A percentile compares a stretch with the other conserved stretches of the same genome.
phyloP scores from a whole-genome alignment of 2,329 filamentous ascomycete species.

The Ophiocordyceps sinensis region DNA sequence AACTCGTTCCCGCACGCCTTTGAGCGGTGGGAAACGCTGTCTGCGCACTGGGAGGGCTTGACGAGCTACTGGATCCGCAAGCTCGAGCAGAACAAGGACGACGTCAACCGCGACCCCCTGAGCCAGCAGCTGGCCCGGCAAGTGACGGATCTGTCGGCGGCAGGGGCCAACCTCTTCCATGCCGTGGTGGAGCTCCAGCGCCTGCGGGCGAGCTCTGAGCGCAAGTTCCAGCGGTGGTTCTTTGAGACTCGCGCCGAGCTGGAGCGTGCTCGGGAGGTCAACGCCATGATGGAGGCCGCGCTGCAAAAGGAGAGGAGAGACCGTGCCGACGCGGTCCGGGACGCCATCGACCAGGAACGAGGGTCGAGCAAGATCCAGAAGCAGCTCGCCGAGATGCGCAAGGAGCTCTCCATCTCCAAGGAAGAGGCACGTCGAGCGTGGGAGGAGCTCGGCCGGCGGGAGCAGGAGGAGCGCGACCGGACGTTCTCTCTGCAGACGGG shows the following conservation, averaged over 20 bases:
- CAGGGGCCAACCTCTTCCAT: conserved; percentile 92
- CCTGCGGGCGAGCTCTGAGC: conserved; percentile 83
- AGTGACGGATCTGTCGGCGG: conserved; percentile 92
- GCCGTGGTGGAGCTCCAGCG: conserved; percentile 93
- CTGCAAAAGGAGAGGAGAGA: conserved; percentile 62
- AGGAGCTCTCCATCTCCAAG: conserved; percentile 87
- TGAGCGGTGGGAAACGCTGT: conserved; percentile 92
- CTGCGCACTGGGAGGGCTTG: conserved; percentile 94
- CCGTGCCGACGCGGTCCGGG: conserved; percentile 50
- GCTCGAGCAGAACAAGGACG: conserved; percentile 78
- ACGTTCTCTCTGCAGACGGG: conserved; percentile 77
- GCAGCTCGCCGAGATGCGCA: conserved; percentile 75
- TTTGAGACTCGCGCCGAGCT: conserved; percentile 85
- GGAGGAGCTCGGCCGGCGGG: conserved; percentile 88
- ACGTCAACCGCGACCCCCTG: conserved; percentile 68
- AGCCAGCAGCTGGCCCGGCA: conserved; percentile 83
- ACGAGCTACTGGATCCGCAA: conserved; percentile 95
- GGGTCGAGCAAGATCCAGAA: conserved; percentile 66
- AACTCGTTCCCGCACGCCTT: conserved; percentile 92
- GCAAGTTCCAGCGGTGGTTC: conserved; percentile 98
- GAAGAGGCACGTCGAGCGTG: conserved; percentile 90
- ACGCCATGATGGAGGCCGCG: conserved; percentile 62
- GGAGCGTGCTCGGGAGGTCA: conserved; percentile 70
- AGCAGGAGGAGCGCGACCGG: conserved; percentile 83
- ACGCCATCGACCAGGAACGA: conserved; percentile 51